A percentile compares a stretch with the other conserved stretches of the same genome.
phyloP scores from a whole-genome alignment of 495 filamentous ascomycete genomes.

The Wilcoxina mikolae region DNA sequence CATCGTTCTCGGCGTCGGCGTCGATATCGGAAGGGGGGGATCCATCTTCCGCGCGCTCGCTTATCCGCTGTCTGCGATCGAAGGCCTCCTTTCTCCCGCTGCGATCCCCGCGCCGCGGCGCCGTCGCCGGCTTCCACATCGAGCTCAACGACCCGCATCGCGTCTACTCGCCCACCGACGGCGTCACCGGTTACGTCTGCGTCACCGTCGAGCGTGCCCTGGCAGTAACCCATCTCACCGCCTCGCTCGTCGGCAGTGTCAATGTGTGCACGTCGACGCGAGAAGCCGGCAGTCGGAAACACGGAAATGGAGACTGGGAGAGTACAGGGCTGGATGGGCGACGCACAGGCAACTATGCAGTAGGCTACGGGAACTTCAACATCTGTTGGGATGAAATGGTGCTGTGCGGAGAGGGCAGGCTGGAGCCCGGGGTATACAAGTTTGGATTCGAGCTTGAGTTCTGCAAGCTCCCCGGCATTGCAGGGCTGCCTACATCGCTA shows the following conservation, averaged over 20 bases:
- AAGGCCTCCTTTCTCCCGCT: not conserved
- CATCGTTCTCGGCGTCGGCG: too few species aligned
- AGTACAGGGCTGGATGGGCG: constrained; percentile 12
- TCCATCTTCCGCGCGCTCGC: not conserved
- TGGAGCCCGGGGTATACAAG: constrained; percentile 73
- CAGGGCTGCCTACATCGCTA: constrained; percentile 73
- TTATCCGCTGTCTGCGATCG: not conserved
- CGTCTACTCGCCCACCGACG: constrained; percentile 54
- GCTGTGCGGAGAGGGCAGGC: constrained; percentile 75
- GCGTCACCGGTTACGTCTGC: constrained; percentile 57
- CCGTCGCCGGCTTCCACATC: not conserved
- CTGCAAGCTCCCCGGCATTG: constrained; percentile 48
- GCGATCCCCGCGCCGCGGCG: not conserved
- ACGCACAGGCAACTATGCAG: not conserved
- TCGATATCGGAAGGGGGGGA: too few species aligned
- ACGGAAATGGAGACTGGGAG: constrained; percentile 36
- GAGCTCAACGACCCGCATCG: constrained; percentile 74
- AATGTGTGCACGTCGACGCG: constrained; percentile 38
- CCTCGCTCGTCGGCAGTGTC: constrained; percentile 75
- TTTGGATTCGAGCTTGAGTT: constrained; percentile 84
- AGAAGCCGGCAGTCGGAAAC: constrained; percentile 33
- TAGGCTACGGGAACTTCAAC: constrained; percentile 64
- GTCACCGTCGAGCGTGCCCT: constrained; percentile 68
- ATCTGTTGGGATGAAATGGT: constrained; percentile 85
- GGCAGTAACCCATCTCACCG: constrained; percentile 78